A percentile compares a stretch with the other conserved stretches of the same genome.
Evolutionary conservation across 1,139 yeast species (phyloP).

Genomic region (Protomyces macrosporus): DNA sequence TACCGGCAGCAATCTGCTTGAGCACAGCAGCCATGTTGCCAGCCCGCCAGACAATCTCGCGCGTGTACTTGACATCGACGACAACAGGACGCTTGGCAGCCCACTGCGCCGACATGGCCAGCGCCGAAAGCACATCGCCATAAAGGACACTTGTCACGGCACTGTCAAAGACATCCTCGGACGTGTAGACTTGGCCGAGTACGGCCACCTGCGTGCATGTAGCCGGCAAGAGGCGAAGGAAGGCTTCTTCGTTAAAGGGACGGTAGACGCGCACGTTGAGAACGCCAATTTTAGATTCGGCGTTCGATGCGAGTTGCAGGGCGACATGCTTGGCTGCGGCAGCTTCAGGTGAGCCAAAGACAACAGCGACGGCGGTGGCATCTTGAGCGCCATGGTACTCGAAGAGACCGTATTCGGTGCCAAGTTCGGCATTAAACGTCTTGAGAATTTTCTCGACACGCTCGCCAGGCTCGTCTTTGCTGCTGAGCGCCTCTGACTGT

Average conservation of each 20-base stretch:
- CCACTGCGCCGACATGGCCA: constrained; percentile 30
- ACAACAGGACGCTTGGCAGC: constrained; percentile 24
- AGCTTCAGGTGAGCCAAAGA: constrained; percentile 68
- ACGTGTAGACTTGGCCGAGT: constrained; percentile 49
- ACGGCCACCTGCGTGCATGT: constrained; percentile 59
- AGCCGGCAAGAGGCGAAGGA: constrained; percentile 55
- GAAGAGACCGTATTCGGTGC: constrained; percentile 58
- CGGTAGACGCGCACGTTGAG: constrained; percentile 71
- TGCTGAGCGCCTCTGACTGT: constrained; percentile 25
- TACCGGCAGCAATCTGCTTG: constrained; percentile 1
- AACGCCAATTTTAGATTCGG: constrained; percentile 51
- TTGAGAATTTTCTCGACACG: constrained; percentile 30
- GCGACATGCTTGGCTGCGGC: constrained; percentile 51
- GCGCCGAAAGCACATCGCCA: constrained; percentile 68
- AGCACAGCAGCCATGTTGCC: constrained; percentile 24
- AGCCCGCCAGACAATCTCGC: constrained; percentile 23
- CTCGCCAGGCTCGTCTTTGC: constrained; percentile 29
- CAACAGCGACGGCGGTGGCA: constrained; percentile 68
- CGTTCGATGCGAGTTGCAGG: constrained; percentile 37
- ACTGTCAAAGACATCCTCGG: constrained; percentile 39
- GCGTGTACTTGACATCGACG: constrained; percentile 37
- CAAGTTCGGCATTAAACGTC: constrained; percentile 56
- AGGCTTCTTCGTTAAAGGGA: constrained; percentile 63
- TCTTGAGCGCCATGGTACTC: constrained; percentile 60
- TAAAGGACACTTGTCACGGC: constrained; percentile 44